phyloP scores from a whole-genome alignment of 805 yeast species.

The Kluyveromyces wickerhamii region DNA sequence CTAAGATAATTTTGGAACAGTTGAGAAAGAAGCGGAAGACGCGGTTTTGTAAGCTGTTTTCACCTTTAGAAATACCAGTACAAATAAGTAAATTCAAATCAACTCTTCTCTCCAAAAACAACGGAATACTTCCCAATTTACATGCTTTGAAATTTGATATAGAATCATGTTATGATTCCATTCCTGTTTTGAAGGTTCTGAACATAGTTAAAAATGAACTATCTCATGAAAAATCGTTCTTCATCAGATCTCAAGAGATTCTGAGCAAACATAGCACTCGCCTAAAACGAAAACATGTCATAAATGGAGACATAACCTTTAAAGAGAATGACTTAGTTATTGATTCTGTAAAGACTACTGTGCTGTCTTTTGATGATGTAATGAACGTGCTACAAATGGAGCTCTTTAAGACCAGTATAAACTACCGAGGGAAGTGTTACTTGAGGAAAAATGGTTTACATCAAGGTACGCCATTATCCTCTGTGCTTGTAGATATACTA shows the following conservation, averaged over 20 bases:
- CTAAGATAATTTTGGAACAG: slow-evolving; percentile 31
- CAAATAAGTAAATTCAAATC: slow-evolving; percentile 34
- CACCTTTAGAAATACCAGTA: slow-evolving; percentile 40
- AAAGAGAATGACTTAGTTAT: slow-evolving; percentile 16
- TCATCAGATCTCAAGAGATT: slow-evolving; percentile 23
- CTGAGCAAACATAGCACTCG: slow-evolving; percentile 15
- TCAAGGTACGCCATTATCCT: slow-evolving; percentile 78
- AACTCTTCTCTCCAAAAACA: slow-evolving; percentile 11
- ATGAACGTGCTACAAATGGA: slow-evolving; percentile 42
- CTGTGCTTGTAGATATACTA: slow-evolving; percentile 63
- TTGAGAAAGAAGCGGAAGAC: slow-evolving; percentile 25
- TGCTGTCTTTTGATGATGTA: slow-evolving; percentile 38
- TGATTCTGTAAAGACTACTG: slow-evolving; percentile 30
- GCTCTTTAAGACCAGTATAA: slow-evolving; percentile 41
- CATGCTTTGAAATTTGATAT: slow-evolving; percentile 68
- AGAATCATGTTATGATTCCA: slow-evolving; percentile 65
- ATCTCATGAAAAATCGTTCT: slow-evolving; percentile 16
- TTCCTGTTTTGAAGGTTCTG: slow-evolving; percentile 42
- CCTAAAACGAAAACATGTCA: slow-evolving; percentile 10
- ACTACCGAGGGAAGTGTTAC: slow-evolving; percentile 32
- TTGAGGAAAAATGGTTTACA: slow-evolving; percentile 63
- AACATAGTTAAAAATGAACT: slow-evolving; percentile 24
- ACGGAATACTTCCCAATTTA: slow-evolving; percentile 28
- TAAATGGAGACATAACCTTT: slow-evolving; percentile 15
- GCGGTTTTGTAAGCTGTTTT: slow-evolving; percentile 30